These are phyloP conservation scores for Cordyceps pruinosa DNA, from an alignment of 2,329 filamentous ascomycete genomes.

Conservation along the genomic window DNA sequence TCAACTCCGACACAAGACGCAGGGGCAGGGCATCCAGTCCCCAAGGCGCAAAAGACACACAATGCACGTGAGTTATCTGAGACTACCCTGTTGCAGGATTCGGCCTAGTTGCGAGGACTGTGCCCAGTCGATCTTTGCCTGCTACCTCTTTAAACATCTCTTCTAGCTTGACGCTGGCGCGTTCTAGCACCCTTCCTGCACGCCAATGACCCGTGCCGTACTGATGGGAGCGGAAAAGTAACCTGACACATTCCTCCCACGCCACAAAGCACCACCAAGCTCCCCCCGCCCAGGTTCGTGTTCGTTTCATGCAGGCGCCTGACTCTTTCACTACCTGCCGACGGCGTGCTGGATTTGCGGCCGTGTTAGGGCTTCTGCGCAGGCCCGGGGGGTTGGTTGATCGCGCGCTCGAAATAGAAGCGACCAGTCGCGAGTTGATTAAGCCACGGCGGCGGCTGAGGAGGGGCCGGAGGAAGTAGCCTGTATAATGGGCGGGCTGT, in stretches of 20 bases:
- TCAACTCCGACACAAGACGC: not conserved
- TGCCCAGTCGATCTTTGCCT: not conserved
- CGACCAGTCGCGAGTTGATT: no score
- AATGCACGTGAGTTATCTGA: not conserved
- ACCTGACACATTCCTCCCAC: not conserved
- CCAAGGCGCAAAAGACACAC: not conserved
- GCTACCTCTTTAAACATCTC: not conserved
- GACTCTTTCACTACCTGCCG: not conserved
- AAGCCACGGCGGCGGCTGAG: no score
- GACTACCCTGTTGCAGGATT: not conserved
- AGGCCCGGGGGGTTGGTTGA: no score
- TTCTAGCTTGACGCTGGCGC: not conserved
- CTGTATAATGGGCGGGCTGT: no score
- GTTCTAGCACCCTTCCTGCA: not conserved
- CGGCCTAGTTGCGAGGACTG: not conserved
- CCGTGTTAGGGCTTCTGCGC: no score
- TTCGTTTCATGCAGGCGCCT: conserved; percentile 4
- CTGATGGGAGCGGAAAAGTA: not conserved
- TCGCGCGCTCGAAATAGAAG: no score
- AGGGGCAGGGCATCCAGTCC: no score
- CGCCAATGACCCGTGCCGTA: not conserved
- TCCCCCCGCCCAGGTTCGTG: not conserved
- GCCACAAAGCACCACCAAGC: not conserved
- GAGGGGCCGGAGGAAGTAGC: no score
- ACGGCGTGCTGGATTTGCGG: not conserved